phyloP scores from a whole-genome alignment of 1,284 basidiomycete species.

The Ganoderma leucocontextum region DNA sequence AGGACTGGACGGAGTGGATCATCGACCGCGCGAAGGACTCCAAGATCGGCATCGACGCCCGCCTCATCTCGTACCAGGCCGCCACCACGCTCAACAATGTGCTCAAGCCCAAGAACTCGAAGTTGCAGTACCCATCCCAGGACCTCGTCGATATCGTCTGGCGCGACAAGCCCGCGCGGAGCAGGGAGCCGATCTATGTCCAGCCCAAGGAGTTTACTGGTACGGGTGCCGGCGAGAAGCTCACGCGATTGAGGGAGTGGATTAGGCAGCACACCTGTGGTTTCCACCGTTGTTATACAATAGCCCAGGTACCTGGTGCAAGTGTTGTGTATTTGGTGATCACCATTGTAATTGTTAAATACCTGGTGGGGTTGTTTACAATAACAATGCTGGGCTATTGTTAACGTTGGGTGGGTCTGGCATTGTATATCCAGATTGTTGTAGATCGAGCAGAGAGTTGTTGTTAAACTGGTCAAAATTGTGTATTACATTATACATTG shows the following conservation, averaged over 20 bases:
- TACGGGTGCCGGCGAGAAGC: constrained; percentile 64
- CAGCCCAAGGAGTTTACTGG: constrained; percentile 82
- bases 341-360: no score
- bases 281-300: no score
- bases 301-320: no score
- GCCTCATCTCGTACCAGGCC: constrained; percentile 83
- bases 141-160: constrained; percentile 92
- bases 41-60: constrained; percentile 89
- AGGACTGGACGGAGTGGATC: constrained; percentile 85
- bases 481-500: no score
- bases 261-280: constrained; percentile 65
- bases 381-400: no score
- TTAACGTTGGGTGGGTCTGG: no score
- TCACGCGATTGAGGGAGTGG: constrained; percentile 68
- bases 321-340: no score
- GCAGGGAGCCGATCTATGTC: constrained; percentile 74
- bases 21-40: constrained; percentile 61
- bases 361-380: no score
- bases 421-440: no score
- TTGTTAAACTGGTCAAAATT: no score
- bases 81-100: constrained; percentile 66
- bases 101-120: constrained; percentile 61
- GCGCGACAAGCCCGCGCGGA: constrained; percentile 76
- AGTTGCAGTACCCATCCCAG: constrained; percentile 72
- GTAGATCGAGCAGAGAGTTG: no score